A percentile compares a stretch with the other conserved stretches of the same genome.
phyloP scores from a whole-genome alignment of 2,329 filamentous ascomycete genomes.

The Colletotrichum lini region DNA sequence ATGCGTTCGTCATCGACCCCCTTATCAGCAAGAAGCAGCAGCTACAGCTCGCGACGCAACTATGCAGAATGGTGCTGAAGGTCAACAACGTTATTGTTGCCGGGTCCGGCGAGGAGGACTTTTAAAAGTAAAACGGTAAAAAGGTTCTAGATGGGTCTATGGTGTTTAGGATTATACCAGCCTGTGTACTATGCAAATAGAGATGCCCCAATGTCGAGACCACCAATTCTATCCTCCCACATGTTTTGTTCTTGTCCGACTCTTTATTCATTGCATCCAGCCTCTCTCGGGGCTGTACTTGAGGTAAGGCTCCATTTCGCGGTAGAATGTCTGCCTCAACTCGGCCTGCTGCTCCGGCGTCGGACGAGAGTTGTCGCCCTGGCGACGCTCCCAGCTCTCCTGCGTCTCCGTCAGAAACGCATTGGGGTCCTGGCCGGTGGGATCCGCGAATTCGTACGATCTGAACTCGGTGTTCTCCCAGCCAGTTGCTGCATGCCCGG shows the following conservation, averaged over 20 bases:
- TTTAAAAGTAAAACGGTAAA: conserved; percentile 65
- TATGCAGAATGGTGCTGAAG: conserved; percentile 98
- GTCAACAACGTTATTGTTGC: conserved; percentile 96
- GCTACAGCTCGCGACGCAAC: conserved; percentile 93
- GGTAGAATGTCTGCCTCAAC: conserved; percentile 56
- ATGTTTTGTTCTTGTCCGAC: background rate
- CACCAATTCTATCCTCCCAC: conserved; percentile 23
- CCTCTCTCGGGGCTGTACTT: conserved; percentile 47
- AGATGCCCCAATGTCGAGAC: conserved; percentile 40
- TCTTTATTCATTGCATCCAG: conserved; percentile 38
- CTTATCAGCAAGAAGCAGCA: conserved; percentile 99
- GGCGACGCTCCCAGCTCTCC: conserved; percentile 62
- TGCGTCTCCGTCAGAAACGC: conserved; percentile 64
- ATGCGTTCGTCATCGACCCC: conserved; percentile 98
- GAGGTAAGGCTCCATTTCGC: conserved; percentile 54
- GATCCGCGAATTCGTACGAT: conserved; percentile 74
- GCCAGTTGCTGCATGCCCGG: conserved; percentile 71
- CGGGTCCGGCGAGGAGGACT: conserved; percentile 89
- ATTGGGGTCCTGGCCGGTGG: conserved; percentile 62
- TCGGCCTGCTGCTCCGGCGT: conserved; percentile 63
- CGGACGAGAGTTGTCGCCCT: conserved; percentile 57
- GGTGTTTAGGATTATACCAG: conserved; percentile 44
- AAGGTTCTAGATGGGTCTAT: conserved; percentile 38
- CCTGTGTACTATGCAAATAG: conserved; percentile 44
- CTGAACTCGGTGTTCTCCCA: conserved; percentile 83